phyloP scores from a whole-genome alignment of 805 yeast species.

The Ascoidea asiatica region DNA sequence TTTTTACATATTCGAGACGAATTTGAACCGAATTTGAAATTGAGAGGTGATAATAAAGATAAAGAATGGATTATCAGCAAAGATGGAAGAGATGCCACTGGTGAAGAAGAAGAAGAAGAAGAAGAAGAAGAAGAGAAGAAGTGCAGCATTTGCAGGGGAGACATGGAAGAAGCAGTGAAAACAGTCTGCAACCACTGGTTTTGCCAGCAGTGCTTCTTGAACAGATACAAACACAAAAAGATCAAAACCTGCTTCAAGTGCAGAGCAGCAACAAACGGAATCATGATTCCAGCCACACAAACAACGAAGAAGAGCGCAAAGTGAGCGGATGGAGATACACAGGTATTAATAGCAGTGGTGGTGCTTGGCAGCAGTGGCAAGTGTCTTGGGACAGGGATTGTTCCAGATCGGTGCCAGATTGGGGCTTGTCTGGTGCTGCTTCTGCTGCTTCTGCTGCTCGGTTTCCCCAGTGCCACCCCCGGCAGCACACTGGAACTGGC shows the following conservation, averaged over 20 bases:
- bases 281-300: not conserved
- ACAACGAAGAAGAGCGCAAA: too few relatives aligned
- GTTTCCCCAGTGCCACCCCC: too few relatives aligned
- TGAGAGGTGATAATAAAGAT: constrained; percentile 31
- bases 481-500: too few relatives aligned
- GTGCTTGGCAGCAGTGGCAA: too few relatives aligned
- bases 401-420: too few relatives aligned
- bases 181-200: not conserved
- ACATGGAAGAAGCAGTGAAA: not conserved
- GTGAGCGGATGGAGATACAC: too few relatives aligned
- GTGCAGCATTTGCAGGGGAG: not conserved
- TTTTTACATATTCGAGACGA: constrained; percentile 87
- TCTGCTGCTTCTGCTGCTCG: too few relatives aligned
- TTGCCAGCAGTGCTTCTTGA: not conserved
- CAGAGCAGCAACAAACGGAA: not conserved
- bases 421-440: too few relatives aligned
- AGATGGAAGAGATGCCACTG: not conserved
- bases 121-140: too few relatives aligned
- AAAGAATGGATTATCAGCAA: not conserved
- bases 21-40: constrained; percentile 54
- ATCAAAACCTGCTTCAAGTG: not conserved
- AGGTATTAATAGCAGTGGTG: too few relatives aligned
- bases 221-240: not conserved
- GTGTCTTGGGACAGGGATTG: too few relatives aligned
- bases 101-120: too few relatives aligned